Conservation (phyloP, 257 asterid species). For the Orobanche coerulescens region DNA sequence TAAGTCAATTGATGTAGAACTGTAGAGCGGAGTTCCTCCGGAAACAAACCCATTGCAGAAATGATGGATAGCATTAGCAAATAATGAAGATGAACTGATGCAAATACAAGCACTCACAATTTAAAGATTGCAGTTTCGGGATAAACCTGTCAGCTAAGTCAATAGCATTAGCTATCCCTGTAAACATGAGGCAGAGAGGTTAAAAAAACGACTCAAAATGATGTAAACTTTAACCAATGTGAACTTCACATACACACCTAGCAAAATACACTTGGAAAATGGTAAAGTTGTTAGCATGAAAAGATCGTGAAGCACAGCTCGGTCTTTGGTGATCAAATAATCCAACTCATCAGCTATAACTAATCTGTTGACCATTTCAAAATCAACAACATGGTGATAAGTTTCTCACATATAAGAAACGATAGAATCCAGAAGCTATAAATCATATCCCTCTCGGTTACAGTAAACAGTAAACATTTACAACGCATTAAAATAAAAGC, state of each 20-base stretch:
- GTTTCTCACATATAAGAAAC: background rate
- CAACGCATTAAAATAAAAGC: background rate
- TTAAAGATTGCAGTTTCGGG: conserved; percentile 75
- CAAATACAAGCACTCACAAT: conserved; percentile 54
- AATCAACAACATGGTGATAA: background rate
- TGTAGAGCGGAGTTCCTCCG: too few species aligned
- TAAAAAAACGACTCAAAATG: conserved; percentile 11
- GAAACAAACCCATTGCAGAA: background rate
- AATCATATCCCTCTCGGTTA: conserved; percentile 3
- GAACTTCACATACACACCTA: conserved; percentile 50
- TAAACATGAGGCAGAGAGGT: conserved; percentile 26
- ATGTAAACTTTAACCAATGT: conserved; percentile 17
- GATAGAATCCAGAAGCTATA: background rate
- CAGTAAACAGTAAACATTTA: conserved; percentile 1
- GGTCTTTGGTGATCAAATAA: conserved; percentile 84
- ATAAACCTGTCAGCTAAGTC: conserved; percentile 94
- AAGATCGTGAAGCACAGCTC: conserved; percentile 80
- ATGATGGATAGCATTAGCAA: conserved; percentile 5
- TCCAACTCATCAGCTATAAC: conserved; percentile 92
- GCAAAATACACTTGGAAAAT: conserved; percentile 79
- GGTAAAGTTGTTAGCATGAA: conserved; percentile 88
- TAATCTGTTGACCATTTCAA: conserved; percentile 41
- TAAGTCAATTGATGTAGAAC: background rate
- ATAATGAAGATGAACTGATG: background rate
- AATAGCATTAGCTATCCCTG: conserved; percentile 97